Evolutionary conservation across 345 rosid genomes (phyloP), one percentile per base, ranked within the genome.

Genomic region (Cardamine chenopodiifolia): DNA sequence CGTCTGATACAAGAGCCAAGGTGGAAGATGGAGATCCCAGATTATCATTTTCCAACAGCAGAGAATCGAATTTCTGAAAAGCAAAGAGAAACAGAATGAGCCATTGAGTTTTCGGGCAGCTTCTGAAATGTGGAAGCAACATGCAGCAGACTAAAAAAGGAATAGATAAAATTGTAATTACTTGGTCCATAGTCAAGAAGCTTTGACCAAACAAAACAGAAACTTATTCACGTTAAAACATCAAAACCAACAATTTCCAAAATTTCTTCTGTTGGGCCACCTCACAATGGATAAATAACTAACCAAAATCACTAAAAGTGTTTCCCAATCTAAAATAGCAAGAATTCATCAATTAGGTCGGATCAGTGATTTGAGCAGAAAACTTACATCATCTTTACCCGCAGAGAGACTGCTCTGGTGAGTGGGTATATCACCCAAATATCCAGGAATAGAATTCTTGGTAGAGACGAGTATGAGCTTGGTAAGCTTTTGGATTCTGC

Each of bases 381-480:
- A 83, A 82, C 92, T 86, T 81, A 87, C 99, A 78, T 87, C 91
- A 83, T 88, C 90, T 65, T 85, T 88, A 34, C 83, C 90, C 62
- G 78, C 79, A 61, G 96, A 90, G 75, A 70, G 89, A 77, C 88
- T 88, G 72, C 83, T 84, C 26, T 89, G 94, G 75, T 82, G 98
- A 82, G 78, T 72, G 37, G 96, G 86, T 71, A 82, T 80, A 64
- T 90, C 95, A 70, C 80, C 76, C 81, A 84, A 53, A 77, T 80
- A 74, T 64, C 87, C 95, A 73, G 96, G 96, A 70, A 92, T 81
- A 8, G 93, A 70, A 81, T 89, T 89, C 82, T 87, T 96, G 56
- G 99, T 86, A 70, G 99, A 96, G 77, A 96, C 96, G 70, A 96
- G 99, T 80, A 96, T 96, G 32, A 96, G 98, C 84, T 96, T 96